A percentile compares a stretch with the other conserved stretches of the same genome.
phyloP scores from a whole-genome alignment of 1,139 yeast species.

The Sugiyamaella xylanicola region DNA sequence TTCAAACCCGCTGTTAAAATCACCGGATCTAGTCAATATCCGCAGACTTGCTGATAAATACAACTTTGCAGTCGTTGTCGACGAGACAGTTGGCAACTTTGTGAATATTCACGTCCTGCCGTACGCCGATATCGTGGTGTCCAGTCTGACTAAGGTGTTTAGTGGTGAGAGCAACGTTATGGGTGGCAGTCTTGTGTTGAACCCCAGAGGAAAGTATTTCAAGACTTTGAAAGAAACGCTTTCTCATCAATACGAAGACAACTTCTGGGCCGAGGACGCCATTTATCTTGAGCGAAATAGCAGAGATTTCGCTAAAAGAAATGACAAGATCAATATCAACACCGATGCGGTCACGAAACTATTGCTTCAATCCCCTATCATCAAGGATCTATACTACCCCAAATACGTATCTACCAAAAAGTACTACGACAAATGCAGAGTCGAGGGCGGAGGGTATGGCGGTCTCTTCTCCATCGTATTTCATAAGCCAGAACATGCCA shows the following conservation, averaged over 20 bases:
- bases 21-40: slow-evolving; percentile 72
- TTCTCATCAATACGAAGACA: slow-evolving; percentile 65
- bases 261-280: slow-evolving; percentile 93
- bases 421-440: slow-evolving; percentile 72
- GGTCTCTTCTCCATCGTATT: slow-evolving; percentile 83
- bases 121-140: slow-evolving; percentile 79
- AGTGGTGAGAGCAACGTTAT: slow-evolving; percentile 94
- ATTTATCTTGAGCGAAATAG: slow-evolving; percentile 90
- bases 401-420: slow-evolving; percentile 53
- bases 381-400: slow-evolving; percentile 75
- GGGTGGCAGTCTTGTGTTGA: slow-evolving; percentile 87
- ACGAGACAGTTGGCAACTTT: slow-evolving; percentile 92
- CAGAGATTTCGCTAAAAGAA: slow-evolving; percentile 77
- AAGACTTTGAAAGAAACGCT: slow-evolving; percentile 53
- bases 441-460: slow-evolving; percentile 85
- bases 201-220: slow-evolving; percentile 64
- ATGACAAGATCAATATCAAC: slow-evolving; percentile 64
- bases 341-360: slow-evolving; percentile 56
- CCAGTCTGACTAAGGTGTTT: slow-evolving; percentile 88
- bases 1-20: slow-evolving; percentile 81
- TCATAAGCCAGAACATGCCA: slow-evolving; percentile 65
- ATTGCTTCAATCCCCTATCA: slow-evolving; percentile 42
- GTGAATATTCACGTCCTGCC: slow-evolving; percentile 81
- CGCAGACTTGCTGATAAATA: slow-evolving; percentile 66
- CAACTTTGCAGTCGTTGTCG: slow-evolving; percentile 78